Conservation (phyloP, 805 yeast genomes). For the Ogataea nakhonphanomensis region DNA sequence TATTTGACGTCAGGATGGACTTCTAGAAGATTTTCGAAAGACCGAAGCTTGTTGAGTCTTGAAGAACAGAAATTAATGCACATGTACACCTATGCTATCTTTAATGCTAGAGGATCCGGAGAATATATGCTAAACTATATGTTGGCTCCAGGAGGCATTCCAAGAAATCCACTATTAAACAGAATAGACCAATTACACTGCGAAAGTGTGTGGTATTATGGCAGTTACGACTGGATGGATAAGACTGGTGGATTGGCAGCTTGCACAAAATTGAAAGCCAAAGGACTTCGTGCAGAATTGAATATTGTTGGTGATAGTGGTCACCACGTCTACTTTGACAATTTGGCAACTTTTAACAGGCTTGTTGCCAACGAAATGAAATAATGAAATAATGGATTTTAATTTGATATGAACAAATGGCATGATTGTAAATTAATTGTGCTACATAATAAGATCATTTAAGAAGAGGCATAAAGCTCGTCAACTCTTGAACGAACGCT, state of each 20-base stretch:
- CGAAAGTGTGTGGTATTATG: constrained; percentile 80
- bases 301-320: constrained; percentile 53
- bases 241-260: constrained; percentile 43
- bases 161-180: constrained; percentile 66
- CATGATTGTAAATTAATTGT: constrained; percentile 4
- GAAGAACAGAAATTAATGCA: constrained; percentile 58
- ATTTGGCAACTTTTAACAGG: constrained; percentile 49
- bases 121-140: constrained; percentile 85
- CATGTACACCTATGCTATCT: constrained; percentile 76
- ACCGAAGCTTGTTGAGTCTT: constrained; percentile 33
- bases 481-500: constrained; percentile 68
- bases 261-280: constrained; percentile 34
- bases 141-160: constrained; percentile 87
- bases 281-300: constrained; percentile 21
- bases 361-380: constrained; percentile 51
- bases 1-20: constrained; percentile 88
- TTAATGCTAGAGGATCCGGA: constrained; percentile 86
- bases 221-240: constrained; percentile 70
- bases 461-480: constrained; percentile 44
- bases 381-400: constrained; percentile 1
- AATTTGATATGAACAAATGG: neutral
- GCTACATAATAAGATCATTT: constrained; percentile 3
- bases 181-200: constrained; percentile 52
- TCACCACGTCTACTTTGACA: constrained; percentile 78
- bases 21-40: constrained; percentile 66